Percentiles rank a stretch among this genome's conserved stretches.
Conservation (phyloP, 352 stramenopile species). For the Pythium pyrilobum region DNA sequence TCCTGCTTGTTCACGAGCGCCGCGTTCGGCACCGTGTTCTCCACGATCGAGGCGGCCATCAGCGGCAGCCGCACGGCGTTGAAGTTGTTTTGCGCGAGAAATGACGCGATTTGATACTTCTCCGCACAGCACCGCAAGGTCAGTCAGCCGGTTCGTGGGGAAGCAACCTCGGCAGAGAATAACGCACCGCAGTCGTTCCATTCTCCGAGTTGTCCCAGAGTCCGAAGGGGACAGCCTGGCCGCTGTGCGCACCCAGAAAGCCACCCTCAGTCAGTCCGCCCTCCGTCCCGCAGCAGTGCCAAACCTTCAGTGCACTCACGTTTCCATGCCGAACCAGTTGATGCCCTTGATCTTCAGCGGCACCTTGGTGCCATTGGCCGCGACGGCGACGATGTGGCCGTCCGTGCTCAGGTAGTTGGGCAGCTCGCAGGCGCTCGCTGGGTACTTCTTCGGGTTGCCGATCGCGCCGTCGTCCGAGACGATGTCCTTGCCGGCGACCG, state of each 20-base stretch:
- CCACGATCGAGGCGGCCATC: constrained; percentile 51
- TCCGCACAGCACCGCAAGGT: not conserved
- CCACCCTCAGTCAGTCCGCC: not conserved
- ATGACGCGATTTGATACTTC: constrained; percentile 72
- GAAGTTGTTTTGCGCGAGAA: constrained; percentile 70
- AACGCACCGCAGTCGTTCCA: constrained; percentile 41
- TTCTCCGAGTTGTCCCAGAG: constrained; percentile 59
- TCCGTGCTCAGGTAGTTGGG: constrained; percentile 80
- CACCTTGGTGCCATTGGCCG: constrained; percentile 45
- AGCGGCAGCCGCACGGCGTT: constrained; percentile 69
- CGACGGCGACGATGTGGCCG: constrained; percentile 57
- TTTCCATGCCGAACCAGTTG: constrained; percentile 84
- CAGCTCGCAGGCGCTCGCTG: constrained; percentile 46
- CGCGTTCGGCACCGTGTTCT: constrained; percentile 42
- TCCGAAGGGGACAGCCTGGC: constrained; percentile 47
- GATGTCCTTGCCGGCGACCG: constrained; percentile 18
- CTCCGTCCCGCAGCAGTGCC: not conserved
- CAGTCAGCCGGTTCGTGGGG: not conserved
- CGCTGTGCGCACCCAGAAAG: constrained; percentile 12
- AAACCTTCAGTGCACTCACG: constrained; percentile 23
- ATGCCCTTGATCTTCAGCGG: constrained; percentile 80
- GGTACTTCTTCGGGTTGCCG: constrained; percentile 72
- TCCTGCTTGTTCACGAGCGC: constrained; percentile 30
- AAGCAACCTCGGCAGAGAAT: not conserved
- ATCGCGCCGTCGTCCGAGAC: constrained; percentile 62